Conservation (phyloP, 805 yeast species). For the Candida gorgasii region DNA sequence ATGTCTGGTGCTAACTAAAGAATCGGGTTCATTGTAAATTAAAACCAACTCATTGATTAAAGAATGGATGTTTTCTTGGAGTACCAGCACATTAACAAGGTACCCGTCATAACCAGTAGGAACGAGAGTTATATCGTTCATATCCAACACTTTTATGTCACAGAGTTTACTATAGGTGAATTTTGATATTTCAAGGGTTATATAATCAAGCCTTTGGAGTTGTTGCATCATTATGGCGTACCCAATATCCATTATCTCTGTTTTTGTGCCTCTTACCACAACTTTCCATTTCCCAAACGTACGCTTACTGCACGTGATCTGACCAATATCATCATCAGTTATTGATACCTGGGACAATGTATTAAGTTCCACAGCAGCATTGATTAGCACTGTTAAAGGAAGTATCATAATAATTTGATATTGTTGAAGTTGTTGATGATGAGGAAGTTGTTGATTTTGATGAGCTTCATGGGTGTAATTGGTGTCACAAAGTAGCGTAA, state of each 20-base stretch:
- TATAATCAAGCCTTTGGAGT: constrained; percentile 6
- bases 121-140: constrained; percentile 8
- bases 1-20: background rate
- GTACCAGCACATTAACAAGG: constrained; percentile 8
- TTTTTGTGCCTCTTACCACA: constrained; percentile 3
- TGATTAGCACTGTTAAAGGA: background rate
- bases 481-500: constrained; percentile 4
- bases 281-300: constrained; percentile 13
- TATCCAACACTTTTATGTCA: constrained; percentile 1
- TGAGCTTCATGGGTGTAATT: constrained; percentile 3
- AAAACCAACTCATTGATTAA: constrained; percentile 9
- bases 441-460: too few species aligned
- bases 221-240: constrained; percentile 6
- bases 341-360: background rate
- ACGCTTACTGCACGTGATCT: constrained; percentile 5
- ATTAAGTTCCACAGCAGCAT: background rate
- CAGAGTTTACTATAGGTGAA: constrained; percentile 1
- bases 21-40: constrained; percentile 3
- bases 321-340: background rate
- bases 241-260: constrained; percentile 4
- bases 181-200: constrained; percentile 11
- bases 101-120: constrained; percentile 14
- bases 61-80: constrained; percentile 8
- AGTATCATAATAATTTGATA: background rate
- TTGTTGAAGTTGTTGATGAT: background rate